phyloP scores from a whole-genome alignment of 192 early-diverging fungal genomes.

The Backusella luteola region DNA sequence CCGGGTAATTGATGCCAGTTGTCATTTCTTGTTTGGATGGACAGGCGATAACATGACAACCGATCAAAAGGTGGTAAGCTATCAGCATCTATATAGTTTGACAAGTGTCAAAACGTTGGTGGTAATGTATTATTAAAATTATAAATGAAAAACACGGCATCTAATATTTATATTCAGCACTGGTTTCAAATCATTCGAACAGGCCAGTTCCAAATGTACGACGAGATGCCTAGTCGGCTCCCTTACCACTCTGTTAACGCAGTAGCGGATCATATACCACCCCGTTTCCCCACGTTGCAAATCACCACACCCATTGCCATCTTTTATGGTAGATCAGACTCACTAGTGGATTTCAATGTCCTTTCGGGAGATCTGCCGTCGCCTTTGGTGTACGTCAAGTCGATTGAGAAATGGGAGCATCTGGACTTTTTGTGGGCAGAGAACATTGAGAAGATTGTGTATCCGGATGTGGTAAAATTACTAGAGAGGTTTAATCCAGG shows the following conservation, averaged over 20 bases:
- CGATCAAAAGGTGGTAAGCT: conserved; percentile 74
- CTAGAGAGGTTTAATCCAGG: conserved; percentile 34
- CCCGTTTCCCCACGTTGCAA: conserved; percentile 71
- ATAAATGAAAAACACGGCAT: neutral
- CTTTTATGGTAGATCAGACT: conserved; percentile 89
- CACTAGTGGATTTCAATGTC: conserved; percentile 70
- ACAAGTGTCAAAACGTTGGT: conserved; percentile 90
- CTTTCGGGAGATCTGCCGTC: conserved; percentile 49
- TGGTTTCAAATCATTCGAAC: conserved; percentile 96
- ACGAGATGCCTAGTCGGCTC: conserved; percentile 71
- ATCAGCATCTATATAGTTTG: conserved; percentile 85
- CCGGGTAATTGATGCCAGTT: conserved; percentile 66
- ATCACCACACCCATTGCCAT: conserved; percentile 87
- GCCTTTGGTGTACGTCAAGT: conserved; percentile 55
- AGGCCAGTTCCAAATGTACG: conserved; percentile 89
- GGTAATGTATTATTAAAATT: conserved; percentile 38
- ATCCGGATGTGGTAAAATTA: conserved; percentile 42
- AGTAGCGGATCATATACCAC: conserved; percentile 59
- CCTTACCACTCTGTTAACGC: conserved; percentile 45
- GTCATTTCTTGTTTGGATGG: conserved; percentile 87
- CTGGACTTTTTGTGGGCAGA: conserved; percentile 53
- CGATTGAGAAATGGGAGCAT: conserved; percentile 80
- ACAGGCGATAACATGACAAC: conserved; percentile 60
- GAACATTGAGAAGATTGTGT: conserved; percentile 43
- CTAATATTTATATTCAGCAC: conserved; percentile 42